Percentiles rank a stretch among this genome's conserved stretches.
phyloP scores from a whole-genome alignment of 106 monocot genomes.

The Dioscorea dumetorum region DNA sequence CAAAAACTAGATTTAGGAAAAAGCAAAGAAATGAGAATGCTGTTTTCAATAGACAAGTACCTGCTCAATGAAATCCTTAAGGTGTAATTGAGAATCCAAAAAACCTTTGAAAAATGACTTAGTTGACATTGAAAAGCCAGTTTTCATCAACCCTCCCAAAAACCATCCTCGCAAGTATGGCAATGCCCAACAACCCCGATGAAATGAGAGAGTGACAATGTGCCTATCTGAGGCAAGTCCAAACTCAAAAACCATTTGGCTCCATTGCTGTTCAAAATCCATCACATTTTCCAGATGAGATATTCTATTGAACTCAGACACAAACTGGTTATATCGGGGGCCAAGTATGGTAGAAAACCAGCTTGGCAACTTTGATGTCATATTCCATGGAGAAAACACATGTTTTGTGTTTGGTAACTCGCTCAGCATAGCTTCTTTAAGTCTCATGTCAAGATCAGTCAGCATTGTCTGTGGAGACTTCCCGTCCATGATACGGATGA shows the following conservation, averaged over 20 bases:
- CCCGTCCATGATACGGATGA: slow-evolving; percentile 58
- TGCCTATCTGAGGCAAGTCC: slow-evolving; percentile 58
- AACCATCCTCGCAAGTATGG: slow-evolving; percentile 63
- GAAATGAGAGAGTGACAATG: slow-evolving; percentile 38
- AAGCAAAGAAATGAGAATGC: slow-evolving; percentile 1
- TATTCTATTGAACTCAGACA: slow-evolving; percentile 42
- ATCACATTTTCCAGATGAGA: slow-evolving; percentile 34
- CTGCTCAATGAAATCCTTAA: slow-evolving; percentile 80
- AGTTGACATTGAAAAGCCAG: slow-evolving; percentile 31
- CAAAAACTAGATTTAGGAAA: neutral
- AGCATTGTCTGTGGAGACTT: slow-evolving; percentile 59
- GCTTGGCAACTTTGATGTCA: slow-evolving; percentile 48
- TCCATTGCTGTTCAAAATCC: slow-evolving; percentile 60
- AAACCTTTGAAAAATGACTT: slow-evolving; percentile 61
- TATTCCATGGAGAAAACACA: slow-evolving; percentile 54
- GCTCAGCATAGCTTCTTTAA: slow-evolving; percentile 46
- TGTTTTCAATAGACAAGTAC: slow-evolving; percentile 14
- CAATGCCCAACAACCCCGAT: slow-evolving; percentile 53
- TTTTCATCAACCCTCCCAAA: slow-evolving; percentile 37
- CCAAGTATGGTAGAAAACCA: slow-evolving; percentile 57
- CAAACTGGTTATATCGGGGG: slow-evolving; percentile 55
- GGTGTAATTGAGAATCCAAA: slow-evolving; percentile 55
- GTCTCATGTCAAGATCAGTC: slow-evolving; percentile 59
- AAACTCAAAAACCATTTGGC: slow-evolving; percentile 53
- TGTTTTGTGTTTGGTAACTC: slow-evolving; percentile 62